A percentile compares a stretch with the other conserved stretches of the same genome.
Conservation (phyloP, 208 protist species). For the Leishmania major region DNA sequence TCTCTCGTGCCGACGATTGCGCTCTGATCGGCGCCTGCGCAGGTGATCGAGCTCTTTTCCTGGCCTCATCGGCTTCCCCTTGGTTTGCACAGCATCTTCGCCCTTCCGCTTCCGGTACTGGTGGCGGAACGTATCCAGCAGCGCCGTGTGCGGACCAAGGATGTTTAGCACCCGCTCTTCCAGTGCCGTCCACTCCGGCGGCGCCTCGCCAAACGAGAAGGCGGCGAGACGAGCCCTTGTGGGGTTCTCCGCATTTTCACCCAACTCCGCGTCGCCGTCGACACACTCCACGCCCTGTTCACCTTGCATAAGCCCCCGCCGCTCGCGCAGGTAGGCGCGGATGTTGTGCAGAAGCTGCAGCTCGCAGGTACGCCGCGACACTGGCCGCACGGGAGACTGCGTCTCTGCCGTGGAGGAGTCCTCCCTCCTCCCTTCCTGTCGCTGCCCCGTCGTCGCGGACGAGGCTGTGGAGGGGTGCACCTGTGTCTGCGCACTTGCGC, state of each 20-base stretch:
- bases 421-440: not conserved
- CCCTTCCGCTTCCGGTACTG: not conserved
- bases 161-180: slow-evolving; percentile 38
- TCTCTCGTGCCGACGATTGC: slow-evolving; percentile 15
- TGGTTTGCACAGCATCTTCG: not conserved
- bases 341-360: slow-evolving; percentile 69
- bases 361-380: slow-evolving; percentile 10
- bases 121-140: slow-evolving; percentile 47
- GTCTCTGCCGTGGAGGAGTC: not conserved
- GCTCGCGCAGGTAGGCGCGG: slow-evolving; percentile 46
- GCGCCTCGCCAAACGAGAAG: slow-evolving; percentile 10
- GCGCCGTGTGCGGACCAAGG: slow-evolving; percentile 51
- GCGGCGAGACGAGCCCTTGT: not conserved
- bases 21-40: slow-evolving; percentile 22
- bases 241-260: too few relatives aligned
- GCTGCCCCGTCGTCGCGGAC: not conserved
- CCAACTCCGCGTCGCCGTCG: not conserved
- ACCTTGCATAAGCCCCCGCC: not conserved
- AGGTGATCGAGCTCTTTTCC: slow-evolving; percentile 19
- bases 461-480: not conserved
- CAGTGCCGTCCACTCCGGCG: slow-evolving; percentile 50
- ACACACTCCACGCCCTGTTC: not conserved
- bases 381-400: not conserved
- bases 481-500: slow-evolving; percentile 10
- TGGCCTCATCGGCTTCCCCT: not conserved